Evolutionary conservation across 805 yeast species (phyloP), one percentile per base, ranked within the genome.

Genomic region (Yarrowia sp.): DNA sequence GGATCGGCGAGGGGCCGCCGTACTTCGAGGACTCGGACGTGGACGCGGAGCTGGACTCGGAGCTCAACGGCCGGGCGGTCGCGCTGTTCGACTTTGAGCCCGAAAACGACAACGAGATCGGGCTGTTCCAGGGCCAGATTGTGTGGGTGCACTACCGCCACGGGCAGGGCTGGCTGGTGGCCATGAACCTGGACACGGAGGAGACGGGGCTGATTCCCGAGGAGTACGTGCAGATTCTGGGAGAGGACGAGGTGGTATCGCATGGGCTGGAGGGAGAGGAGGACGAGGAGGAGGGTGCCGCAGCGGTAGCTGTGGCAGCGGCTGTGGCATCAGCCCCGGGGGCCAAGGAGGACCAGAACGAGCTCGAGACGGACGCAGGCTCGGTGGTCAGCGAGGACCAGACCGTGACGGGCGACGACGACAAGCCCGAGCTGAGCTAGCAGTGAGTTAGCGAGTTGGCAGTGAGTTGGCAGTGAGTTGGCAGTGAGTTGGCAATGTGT

Each of bases 101-200:
- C 0, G 98, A 94, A 71, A 94, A 94, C 72, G 97, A 90, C 68
- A 94, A 94, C 73, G 99, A 94, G 70, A 83, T 92, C 46, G 82
- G 80, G 10, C 76, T 94, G 31, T 74, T 70, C 13, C 96, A 87
- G 68, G 96, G 97, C 33, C 97, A 94, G 73, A 73, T 83, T 13
- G 83, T 94, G 2, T 86, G 91, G 82, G 87, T 94, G 29, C 84
- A 87, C 63, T 93, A 92, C 72, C 83, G 96, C 63, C 97, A 93
- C 72, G 98, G 98, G 24, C 97, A 93, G 72, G 99, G 99, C 7
- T 94, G 99, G 99, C 80, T 94, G 3, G 97, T 94, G 58, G 98
- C 97, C 0, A 80, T 80, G 64, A 91, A 90, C 69, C 86, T 89
- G 0, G 78, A 70, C 25, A 80, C 87, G 2, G 90, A 90, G 0